Conservation (phyloP, 306 rosid species). For the Delonix regia region DNA sequence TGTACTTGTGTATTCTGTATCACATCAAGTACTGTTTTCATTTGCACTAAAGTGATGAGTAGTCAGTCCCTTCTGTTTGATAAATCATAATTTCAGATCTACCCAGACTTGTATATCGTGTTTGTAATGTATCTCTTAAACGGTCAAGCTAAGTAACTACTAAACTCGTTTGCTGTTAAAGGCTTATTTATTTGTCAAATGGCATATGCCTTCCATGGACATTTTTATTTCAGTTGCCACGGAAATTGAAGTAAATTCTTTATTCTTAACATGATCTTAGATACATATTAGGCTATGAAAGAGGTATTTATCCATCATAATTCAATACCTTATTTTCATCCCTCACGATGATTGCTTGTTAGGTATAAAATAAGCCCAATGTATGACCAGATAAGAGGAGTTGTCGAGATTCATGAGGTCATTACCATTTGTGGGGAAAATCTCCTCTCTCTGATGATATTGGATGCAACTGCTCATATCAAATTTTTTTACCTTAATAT, state of each 20-base stretch:
- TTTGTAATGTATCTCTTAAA: neutral
- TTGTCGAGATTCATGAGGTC: neutral
- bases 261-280: neutral
- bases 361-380: neutral
- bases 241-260: neutral
- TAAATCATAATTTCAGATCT: neutral
- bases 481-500: neutral
- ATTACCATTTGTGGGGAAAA: neutral
- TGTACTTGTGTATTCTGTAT: slow-evolving; percentile 1
- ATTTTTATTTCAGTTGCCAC: neutral
- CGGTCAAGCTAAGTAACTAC: neutral
- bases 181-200: neutral
- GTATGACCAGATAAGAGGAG: neutral
- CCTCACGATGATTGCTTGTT: neutral
- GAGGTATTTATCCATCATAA: neutral
- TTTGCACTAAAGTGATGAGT: neutral
- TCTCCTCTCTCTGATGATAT: neutral
- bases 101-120: neutral
- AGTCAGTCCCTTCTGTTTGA: neutral
- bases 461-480: neutral
- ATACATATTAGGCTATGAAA: neutral
- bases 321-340: slow-evolving; percentile 1
- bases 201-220: neutral
- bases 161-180: neutral
- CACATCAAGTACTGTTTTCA: slow-evolving; percentile 7